These are phyloP conservation scores for Chlorella sp. DNA, from an alignment of 139 green algal genomes.

Conservation along the genomic window DNA sequence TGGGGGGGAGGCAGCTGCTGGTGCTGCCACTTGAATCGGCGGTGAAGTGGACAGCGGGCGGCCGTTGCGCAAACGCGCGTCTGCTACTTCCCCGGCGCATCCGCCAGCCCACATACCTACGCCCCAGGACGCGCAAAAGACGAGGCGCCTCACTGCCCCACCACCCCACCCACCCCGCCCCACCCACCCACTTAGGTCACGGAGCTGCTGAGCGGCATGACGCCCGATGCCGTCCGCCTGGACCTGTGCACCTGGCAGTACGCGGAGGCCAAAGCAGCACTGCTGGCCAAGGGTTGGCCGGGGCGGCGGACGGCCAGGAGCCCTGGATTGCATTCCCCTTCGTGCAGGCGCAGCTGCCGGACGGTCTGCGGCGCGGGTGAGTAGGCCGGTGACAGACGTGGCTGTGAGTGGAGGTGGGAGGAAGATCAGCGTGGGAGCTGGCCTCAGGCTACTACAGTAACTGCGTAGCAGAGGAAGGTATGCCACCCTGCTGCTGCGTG, in stretches of 20 bases:
- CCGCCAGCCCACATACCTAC: too few species aligned
- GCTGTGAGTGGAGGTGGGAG: too few species aligned
- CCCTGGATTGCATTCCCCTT: conserved; percentile 75
- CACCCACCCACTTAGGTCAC: conserved; percentile 23
- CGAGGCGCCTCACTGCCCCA: too few species aligned
- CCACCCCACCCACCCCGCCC: neutral
- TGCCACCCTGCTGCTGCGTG: too few species aligned
- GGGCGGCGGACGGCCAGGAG: conserved; percentile 49
- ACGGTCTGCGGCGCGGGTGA: conserved; percentile 36
- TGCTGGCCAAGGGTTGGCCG: conserved; percentile 33
- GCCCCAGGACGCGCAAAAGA: conserved; percentile 69
- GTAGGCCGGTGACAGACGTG: too few species aligned
- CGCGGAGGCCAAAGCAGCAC: conserved; percentile 16
- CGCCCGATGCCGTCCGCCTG: conserved; percentile 52
- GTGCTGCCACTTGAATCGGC: too few species aligned
- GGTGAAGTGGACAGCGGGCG: too few species aligned
- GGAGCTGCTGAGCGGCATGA: conserved; percentile 57
- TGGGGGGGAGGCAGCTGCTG: too few species aligned
- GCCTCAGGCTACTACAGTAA: too few species aligned
- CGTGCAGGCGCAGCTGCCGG: conserved; percentile 46
- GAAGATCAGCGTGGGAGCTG: too few species aligned
- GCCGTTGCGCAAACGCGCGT: too few species aligned
- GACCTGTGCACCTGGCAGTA: conserved; percentile 73
- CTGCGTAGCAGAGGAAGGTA: neutral
- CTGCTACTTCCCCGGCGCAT: too few species aligned